Evolutionary conservation across 1,284 basidiomycete genomes (phyloP).

Genomic region (Austroboletus rostrupii): DNA sequence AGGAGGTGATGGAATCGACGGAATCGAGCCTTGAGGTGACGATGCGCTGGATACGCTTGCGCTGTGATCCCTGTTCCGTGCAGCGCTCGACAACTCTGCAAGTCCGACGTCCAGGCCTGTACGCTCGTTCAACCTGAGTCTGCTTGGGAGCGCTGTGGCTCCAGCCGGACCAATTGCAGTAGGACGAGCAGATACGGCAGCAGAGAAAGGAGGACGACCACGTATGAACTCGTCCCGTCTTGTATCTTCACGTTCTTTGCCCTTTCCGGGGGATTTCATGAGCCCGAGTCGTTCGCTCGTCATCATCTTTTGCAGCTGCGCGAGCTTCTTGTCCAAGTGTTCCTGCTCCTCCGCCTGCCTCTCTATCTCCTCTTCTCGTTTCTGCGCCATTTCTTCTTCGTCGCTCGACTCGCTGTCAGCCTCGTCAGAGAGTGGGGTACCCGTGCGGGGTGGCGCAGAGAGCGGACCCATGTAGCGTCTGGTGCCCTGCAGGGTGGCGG

Average conservation of each 20-base stretch:
- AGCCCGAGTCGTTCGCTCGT: constrained; percentile 69
- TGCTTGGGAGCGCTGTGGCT: constrained; percentile 6
- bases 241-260: constrained; percentile 18
- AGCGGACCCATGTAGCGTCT: constrained; percentile 27
- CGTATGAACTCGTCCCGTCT: constrained; percentile 33
- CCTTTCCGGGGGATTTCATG: constrained; percentile 45
- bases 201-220: constrained; percentile 37
- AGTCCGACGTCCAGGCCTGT: constrained; percentile 33
- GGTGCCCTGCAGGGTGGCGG: constrained; percentile 55
- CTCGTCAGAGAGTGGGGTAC: constrained; percentile 46
- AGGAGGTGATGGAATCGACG: constrained; percentile 70
- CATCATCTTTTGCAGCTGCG: constrained; percentile 64
- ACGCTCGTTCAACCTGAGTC: constrained; percentile 16
- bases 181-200: constrained; percentile 11
- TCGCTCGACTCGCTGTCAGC: constrained; percentile 37
- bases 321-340: constrained; percentile 58
- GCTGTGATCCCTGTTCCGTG: constrained; percentile 39
- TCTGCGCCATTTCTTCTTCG: constrained; percentile 51
- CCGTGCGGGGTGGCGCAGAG: constrained; percentile 33
- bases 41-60: constrained; percentile 67
- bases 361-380: constrained; percentile 55
- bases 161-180: neutral
- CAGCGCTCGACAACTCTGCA: constrained; percentile 20
- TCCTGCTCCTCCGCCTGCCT: constrained; percentile 64
- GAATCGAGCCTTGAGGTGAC: constrained; percentile 72